Evolutionary conservation across 139 green algal species (phyloP), one percentile per base, ranked within the genome.

Genomic region (Penium margaritaceum): DNA sequence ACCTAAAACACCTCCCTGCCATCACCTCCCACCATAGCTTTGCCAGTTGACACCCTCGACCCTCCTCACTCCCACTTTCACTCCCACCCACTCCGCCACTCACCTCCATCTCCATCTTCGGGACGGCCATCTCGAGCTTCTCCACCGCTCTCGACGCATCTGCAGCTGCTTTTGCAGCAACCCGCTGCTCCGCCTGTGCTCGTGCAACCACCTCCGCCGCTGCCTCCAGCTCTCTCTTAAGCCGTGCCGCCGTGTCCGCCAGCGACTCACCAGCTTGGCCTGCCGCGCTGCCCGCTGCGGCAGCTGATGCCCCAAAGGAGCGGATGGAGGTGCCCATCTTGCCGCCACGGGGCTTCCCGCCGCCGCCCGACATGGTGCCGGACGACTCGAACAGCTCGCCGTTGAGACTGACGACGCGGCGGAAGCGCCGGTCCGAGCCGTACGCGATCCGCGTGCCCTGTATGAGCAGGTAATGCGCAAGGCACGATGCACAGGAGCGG

Each of bases 351-450:
- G 90, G 90, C 65, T 84, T 87, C 21, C 81, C 85, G 32, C 92
- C 92, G 29, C 95, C 95, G 24, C 94, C 94, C 5, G 84, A 90
- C 92, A 98, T 96, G n/a, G 94, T 96, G 41, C 95, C 95, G 15
- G 77, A 84, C 81, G 91, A 86, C 41, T 93, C 90, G 63, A 96
- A 92, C 33, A 97, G 79, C 77, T 44, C 47, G 2, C 92, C 92
- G 84, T 90, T 79, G 44, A 97, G 32, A 3, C 92, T 97, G 35
- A 98, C 94, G 0, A 96, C 90, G 0, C 91, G 82, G 5, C 72
- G 39, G 79, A 92, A 97, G 32, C 88, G 83, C n/a, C 38, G 44
- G 79, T 95, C 85, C 24, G 60, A 32, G 30, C 85, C 87, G 74
- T 96, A 97, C 0, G 89, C 91, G 17, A 97, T 96, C 39, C 88